Evolutionary conservation across 805 yeast species (phyloP).

Genomic region (Ogataea henricii): DNA sequence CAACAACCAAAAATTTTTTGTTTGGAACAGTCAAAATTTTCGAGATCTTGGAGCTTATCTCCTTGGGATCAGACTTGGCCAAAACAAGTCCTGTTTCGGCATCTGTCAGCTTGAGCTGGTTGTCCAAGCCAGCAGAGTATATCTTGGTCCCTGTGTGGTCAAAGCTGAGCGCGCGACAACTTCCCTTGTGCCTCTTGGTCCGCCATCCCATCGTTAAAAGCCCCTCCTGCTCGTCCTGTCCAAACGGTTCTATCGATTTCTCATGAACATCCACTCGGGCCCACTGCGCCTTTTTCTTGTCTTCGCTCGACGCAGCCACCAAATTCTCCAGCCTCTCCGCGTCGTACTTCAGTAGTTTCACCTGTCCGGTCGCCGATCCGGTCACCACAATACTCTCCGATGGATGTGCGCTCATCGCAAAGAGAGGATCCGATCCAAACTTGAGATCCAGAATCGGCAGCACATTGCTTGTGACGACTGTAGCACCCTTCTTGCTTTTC

Average conservation of each 20-base stretch:
- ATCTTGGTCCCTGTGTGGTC: conserved; percentile 61
- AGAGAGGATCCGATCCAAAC: conserved; percentile 61
- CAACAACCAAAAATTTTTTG: conserved; percentile 53
- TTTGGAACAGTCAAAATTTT: conserved; percentile 47
- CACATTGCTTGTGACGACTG: conserved; percentile 37
- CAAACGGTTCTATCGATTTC: conserved; percentile 9
- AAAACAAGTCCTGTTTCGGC: conserved; percentile 75
- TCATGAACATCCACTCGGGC: conserved; percentile 31
- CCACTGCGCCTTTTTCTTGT: conserved; percentile 37
- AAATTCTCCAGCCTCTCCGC: conserved; percentile 44
- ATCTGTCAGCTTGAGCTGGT: conserved; percentile 71
- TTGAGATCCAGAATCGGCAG: conserved; percentile 49
- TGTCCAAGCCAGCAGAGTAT: conserved; percentile 78
- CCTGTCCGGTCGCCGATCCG: conserved; percentile 84
- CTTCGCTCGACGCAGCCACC: conserved; percentile 6
- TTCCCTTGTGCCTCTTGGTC: conserved; percentile 87
- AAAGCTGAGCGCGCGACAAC: conserved; percentile 74
- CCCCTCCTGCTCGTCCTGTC: conserved; percentile 31
- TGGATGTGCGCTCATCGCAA: conserved; percentile 80
- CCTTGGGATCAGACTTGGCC: conserved; percentile 42
- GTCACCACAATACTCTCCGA: conserved; percentile 58
- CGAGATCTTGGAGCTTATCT: conserved; percentile 34
- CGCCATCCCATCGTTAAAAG: conserved; percentile 60
- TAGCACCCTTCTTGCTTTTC: background rate
- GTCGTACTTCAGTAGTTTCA: conserved; percentile 62